Conservation (phyloP, 2,329 filamentous ascomycete species). For the Hypoxylon sp. region DNA sequence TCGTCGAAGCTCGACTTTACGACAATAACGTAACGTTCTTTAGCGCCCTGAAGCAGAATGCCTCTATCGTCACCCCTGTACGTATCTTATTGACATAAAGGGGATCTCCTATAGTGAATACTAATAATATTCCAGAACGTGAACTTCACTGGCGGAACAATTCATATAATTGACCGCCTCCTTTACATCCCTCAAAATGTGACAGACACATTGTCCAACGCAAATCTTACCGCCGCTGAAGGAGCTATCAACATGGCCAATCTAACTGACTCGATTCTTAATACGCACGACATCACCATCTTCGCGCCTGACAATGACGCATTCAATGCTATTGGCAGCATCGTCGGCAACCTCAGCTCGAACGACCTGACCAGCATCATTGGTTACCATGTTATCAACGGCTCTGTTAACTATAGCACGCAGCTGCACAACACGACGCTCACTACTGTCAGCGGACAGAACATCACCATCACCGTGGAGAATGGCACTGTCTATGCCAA, state of each 20-base stretch:
- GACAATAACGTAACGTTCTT: constrained; percentile 63
- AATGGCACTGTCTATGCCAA: constrained; percentile 62
- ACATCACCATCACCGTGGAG: constrained; percentile 60
- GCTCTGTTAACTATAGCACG: constrained; percentile 66
- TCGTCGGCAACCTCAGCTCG: constrained; percentile 61
- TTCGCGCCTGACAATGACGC: constrained; percentile 74
- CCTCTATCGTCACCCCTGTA: constrained; percentile 64
- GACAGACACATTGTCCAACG: constrained; percentile 56
- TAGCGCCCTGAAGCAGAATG: constrained; percentile 64
- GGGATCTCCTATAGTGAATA: not conserved
- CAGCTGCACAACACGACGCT: constrained; percentile 51
- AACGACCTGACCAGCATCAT: constrained; percentile 66
- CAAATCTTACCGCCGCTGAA: constrained; percentile 61
- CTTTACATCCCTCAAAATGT: constrained; percentile 61
- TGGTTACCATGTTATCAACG: constrained; percentile 73
- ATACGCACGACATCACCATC: constrained; percentile 67
- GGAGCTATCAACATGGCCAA: constrained; percentile 61
- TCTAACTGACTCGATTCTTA: constrained; percentile 58
- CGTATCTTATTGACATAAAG: constrained; percentile 41
- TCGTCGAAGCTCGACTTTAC: constrained; percentile 61
- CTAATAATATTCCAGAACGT: constrained; percentile 57
- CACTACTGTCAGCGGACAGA: constrained; percentile 61
- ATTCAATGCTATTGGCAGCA: constrained; percentile 68
- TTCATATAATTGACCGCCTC: constrained; percentile 66
- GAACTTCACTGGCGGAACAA: constrained; percentile 66